phyloP scores from a whole-genome alignment of 108 stramenopile genomes.

The Skeletonema grethae region DNA sequence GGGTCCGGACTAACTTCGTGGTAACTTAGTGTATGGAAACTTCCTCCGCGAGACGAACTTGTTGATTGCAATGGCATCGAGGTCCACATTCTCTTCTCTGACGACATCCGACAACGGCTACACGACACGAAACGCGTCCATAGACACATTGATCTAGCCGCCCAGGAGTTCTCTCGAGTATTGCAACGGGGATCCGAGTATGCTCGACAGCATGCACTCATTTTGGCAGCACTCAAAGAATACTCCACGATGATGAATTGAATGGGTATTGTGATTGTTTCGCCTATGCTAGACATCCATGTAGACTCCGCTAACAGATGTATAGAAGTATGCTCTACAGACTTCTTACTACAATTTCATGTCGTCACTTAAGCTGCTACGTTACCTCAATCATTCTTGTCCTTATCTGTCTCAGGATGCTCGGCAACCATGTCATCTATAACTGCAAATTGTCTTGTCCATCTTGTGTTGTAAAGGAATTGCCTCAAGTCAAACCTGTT shows the following conservation, averaged over 20 bases:
- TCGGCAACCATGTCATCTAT: constrained; percentile 66
- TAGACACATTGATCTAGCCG: too few species aligned
- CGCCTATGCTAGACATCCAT: background rate
- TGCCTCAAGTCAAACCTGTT: constrained; percentile 98
- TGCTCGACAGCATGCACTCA: too few species aligned
- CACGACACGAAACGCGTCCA: too few species aligned
- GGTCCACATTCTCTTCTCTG: too few species aligned
- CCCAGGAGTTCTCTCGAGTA: too few species aligned
- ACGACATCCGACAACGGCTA: too few species aligned
- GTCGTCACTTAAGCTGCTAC: background rate
- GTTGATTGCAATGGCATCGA: too few species aligned
- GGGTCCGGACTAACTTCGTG: too few species aligned
- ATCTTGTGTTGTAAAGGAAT: constrained; percentile 92
- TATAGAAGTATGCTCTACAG: background rate
- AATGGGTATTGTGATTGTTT: background rate
- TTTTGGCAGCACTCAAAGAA: background rate
- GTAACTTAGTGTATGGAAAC: too few species aligned
- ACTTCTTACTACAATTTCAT: background rate
- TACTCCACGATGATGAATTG: background rate
- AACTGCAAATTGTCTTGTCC: constrained; percentile 88
- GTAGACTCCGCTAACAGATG: background rate
- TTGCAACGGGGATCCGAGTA: too few species aligned
- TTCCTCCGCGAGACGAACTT: too few species aligned
- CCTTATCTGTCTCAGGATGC: constrained; percentile 37
- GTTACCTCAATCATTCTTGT: constrained; percentile 41